Percentiles rank a stretch among this genome's conserved stretches.
Evolutionary conservation across 371 early-diverging fungal species (phyloP).

Genomic region (Mortierella sp.): DNA sequence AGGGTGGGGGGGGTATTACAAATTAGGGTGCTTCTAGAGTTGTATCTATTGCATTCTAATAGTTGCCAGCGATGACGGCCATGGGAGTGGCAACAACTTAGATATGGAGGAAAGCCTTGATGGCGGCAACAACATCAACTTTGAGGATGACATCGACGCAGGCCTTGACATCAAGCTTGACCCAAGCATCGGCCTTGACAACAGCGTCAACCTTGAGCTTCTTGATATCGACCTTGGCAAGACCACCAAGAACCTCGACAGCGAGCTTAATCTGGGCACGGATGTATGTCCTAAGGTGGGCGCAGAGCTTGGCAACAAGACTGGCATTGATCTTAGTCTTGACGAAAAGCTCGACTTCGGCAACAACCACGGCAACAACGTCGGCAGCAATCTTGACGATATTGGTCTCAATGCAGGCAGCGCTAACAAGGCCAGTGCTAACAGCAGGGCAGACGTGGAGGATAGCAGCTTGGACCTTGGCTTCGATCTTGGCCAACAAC

Average conservation of each 20-base stretch:
- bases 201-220: not conserved
- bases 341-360: too few species aligned
- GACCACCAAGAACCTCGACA: too few species aligned
- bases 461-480: conserved; percentile 21
- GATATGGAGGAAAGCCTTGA: conserved; percentile 25
- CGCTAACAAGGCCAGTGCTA: too few species aligned
- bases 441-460: conserved; percentile 11
- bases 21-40: conserved; percentile 10
- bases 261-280: too few species aligned
- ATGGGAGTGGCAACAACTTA: conserved; percentile 18
- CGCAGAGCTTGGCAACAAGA: too few species aligned
- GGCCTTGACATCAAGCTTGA: too few species aligned
- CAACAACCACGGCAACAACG: conserved; percentile 24
- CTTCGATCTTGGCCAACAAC: conserved; percentile 34
- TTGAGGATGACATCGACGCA: conserved; percentile 9
- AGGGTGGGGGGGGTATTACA: too few species aligned
- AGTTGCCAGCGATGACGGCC: conserved; percentile 12
- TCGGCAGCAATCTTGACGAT: conserved; percentile 21
- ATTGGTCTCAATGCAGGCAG: conserved; percentile 26
- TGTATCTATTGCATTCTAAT: too few species aligned
- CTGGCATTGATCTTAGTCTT: too few species aligned
- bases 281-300: too few species aligned
- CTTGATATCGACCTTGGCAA: conserved; percentile 9
- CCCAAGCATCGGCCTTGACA: too few species aligned
- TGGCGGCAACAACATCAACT: conserved; percentile 13